Percentiles rank a stretch among this genome's conserved stretches.
Conservation (phyloP, 768 basidiomycete species). For the Termitomyces sp. region DNA sequence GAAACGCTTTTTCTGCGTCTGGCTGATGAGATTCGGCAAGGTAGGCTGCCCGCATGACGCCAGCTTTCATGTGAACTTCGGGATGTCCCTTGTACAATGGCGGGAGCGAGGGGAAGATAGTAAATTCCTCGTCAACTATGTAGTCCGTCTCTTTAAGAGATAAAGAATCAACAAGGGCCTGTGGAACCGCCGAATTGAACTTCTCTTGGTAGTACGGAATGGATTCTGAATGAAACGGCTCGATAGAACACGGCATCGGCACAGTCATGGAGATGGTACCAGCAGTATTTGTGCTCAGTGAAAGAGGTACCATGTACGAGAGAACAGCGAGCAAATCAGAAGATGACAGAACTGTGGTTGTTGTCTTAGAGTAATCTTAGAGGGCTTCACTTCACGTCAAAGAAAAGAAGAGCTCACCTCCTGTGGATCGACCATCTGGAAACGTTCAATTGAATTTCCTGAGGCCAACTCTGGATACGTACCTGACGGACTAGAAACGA, state of each 20-base stretch:
- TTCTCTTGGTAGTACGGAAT: conserved; percentile 5
- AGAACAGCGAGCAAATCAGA: background rate
- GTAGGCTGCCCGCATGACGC: conserved; percentile 59
- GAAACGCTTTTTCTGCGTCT: conserved; percentile 91
- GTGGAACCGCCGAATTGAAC: conserved; percentile 50
- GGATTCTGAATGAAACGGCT: background rate
- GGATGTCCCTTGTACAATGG: conserved; percentile 67
- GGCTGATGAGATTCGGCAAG: conserved; percentile 47
- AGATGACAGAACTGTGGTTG: background rate
- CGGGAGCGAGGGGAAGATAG: conserved; percentile 57
- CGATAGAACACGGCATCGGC: background rate
- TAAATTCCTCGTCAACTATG: conserved; percentile 24
- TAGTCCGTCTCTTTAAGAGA: conserved; percentile 38
- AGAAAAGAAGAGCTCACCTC: background rate
- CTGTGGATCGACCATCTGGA: background rate
- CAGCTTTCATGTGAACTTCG: conserved; percentile 68
- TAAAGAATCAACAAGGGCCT: conserved; percentile 31
- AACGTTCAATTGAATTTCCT: background rate
- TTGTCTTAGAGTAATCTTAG: background rate
- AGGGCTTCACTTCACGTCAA: background rate
- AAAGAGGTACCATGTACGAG: background rate
- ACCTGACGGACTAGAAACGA: background rate
- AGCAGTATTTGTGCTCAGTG: background rate
- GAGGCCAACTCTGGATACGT: background rate
- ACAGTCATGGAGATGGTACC: background rate